Evolutionary conservation across 495 filamentous ascomycete genomes (phyloP).

Genomic region (Aspergillus leporis): DNA sequence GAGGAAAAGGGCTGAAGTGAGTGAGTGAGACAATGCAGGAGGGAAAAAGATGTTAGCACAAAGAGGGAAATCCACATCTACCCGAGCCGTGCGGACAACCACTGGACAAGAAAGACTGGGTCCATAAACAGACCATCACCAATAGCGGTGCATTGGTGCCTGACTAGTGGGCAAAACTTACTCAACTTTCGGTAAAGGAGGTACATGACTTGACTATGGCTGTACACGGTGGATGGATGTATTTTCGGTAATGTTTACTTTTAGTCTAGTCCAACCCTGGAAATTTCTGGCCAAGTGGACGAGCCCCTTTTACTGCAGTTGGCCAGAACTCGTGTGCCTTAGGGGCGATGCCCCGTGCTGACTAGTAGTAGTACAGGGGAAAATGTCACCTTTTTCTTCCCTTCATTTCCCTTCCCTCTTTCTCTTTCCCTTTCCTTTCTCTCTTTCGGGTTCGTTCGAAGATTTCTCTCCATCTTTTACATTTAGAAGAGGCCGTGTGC

Average conservation of each 20-base stretch:
- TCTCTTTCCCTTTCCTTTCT: too few species aligned
- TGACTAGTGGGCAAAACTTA: constrained; percentile 11
- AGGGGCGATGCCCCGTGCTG: too few species aligned
- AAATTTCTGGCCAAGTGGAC: too few species aligned
- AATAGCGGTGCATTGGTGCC: constrained; percentile 16
- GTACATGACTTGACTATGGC: too few species aligned
- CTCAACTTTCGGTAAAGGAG: constrained; percentile 4
- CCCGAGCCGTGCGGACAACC: constrained; percentile 27
- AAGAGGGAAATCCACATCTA: constrained; percentile 18
- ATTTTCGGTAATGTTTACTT: neutral
- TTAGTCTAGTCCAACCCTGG: neutral
- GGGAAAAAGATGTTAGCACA: neutral
- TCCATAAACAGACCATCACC: constrained; percentile 6
- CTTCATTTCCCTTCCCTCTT: constrained; percentile 12
- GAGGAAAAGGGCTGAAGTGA: neutral
- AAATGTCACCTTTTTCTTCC: constrained; percentile 10
- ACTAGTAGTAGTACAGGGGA: too few species aligned
- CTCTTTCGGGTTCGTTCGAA: constrained; percentile 13
- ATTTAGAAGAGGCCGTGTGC: constrained; percentile 54
- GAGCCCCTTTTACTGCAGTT: too few species aligned
- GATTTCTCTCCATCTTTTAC: constrained; percentile 38
- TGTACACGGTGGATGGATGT: neutral
- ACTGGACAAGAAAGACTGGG: constrained; percentile 4
- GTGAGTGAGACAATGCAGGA: neutral
- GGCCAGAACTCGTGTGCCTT: too few species aligned